These are phyloP conservation scores for Saturnispora sekii DNA, from an alignment of 805 yeast species.

Conservation along the genomic window DNA sequence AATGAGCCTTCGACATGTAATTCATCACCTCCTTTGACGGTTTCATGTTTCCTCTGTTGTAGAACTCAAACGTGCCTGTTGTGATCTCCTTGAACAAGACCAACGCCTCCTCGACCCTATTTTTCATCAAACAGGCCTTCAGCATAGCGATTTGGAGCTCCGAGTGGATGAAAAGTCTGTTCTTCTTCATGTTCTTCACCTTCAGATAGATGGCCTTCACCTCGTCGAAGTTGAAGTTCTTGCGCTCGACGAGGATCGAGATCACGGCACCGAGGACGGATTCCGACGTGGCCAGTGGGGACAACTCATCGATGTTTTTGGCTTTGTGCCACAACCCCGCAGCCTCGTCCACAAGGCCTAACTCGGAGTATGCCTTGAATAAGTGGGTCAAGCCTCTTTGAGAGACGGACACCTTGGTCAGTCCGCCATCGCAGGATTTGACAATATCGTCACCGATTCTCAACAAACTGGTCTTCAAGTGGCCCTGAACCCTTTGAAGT, in stretches of 20 bases:
- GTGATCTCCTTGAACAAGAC: constrained; percentile 52
- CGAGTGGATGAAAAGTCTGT: constrained; percentile 24
- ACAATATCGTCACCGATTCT: constrained; percentile 37
- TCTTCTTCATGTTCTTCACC: constrained; percentile 22
- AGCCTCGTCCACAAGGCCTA: constrained; percentile 51
- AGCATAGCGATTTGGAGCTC: constrained; percentile 63
- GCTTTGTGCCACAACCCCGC: constrained; percentile 59
- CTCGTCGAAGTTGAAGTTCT: constrained; percentile 50
- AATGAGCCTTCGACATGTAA: constrained; percentile 63
- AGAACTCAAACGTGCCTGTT: constrained; percentile 32
- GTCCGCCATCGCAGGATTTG: constrained; percentile 15
- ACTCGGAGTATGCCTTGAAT: constrained; percentile 48
- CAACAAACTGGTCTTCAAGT: constrained; percentile 34
- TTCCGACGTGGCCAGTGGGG: constrained; percentile 45
- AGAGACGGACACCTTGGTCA: constrained; percentile 30
- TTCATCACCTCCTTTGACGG: constrained; percentile 31
- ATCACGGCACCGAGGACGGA: constrained; percentile 59
- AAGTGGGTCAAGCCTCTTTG: constrained; percentile 47
- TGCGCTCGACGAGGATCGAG: constrained; percentile 53
- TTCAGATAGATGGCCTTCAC: constrained; percentile 42
- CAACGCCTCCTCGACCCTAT: constrained; percentile 54
- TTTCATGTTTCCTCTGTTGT: constrained; percentile 12
- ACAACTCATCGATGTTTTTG: constrained; percentile 31
- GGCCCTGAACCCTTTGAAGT: constrained; percentile 37
- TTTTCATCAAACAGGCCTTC: constrained; percentile 55